These are phyloP conservation scores for Cercospora nicotianae DNA, from an alignment of 2,329 filamentous ascomycete species.

Conservation along the genomic window DNA sequence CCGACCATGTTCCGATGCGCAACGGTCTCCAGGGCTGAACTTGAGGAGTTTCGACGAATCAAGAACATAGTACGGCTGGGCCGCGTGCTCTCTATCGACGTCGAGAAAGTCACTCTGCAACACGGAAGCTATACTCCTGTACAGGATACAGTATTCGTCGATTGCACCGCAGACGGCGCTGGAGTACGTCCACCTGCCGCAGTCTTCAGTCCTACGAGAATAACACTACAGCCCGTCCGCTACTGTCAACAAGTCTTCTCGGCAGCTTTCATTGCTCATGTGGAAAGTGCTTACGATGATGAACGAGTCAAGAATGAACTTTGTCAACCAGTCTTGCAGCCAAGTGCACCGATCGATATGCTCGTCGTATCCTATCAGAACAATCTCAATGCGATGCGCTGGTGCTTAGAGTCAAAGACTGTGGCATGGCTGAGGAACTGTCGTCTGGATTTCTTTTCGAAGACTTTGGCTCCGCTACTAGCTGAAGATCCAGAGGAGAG, in stretches of 20 bases:
- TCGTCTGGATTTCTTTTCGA: conserved; percentile 20
- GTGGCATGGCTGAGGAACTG: conserved; percentile 14
- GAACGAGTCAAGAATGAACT: conserved; percentile 22
- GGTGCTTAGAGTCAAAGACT: conserved; percentile 15
- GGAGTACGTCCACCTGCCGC: conserved; percentile 14
- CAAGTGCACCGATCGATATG: conserved; percentile 18
- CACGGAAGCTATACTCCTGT: conserved; percentile 7
- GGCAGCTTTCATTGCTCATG: conserved; percentile 27
- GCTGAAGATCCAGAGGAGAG: background rate
- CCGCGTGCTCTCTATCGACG: conserved; percentile 14
- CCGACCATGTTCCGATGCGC: conserved; percentile 26
- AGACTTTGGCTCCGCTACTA: conserved; percentile 1
- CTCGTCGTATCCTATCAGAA: conserved; percentile 8
- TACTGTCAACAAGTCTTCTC: conserved; percentile 29
- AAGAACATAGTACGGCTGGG: conserved; percentile 20
- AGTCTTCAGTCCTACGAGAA: conserved; percentile 19
- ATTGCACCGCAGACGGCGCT: conserved; percentile 23
- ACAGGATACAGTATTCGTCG: conserved; percentile 24
- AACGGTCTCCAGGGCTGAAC: conserved; percentile 22
- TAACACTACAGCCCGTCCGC: conserved; percentile 25
- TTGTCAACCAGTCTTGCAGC: conserved; percentile 19
- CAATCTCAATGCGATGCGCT: conserved; percentile 16
- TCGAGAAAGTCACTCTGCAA: conserved; percentile 16
- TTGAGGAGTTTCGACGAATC: conserved; percentile 21
- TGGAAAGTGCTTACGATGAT: conserved; percentile 20